A percentile compares a stretch with the other conserved stretches of the same genome.
Conservation (phyloP, 2,329 filamentous ascomycete genomes). For the Fusarium sp. region DNA sequence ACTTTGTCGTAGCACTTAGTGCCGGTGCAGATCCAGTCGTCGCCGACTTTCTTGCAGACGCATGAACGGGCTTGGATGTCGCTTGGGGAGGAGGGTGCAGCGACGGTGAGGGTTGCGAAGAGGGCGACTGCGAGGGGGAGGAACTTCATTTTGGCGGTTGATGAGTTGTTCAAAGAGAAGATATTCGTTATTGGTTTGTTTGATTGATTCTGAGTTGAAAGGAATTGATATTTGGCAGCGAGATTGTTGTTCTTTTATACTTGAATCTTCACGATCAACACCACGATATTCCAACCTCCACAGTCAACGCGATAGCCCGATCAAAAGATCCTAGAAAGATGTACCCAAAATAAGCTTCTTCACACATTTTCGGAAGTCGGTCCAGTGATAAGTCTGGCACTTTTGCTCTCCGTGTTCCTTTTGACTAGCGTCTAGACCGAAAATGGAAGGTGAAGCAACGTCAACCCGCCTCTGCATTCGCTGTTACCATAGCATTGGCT, state of each 20-base stretch:
- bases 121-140: neutral
- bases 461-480: neutral
- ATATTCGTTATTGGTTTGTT: neutral
- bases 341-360: neutral
- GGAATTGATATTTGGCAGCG: fast-evolving
- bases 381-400: slow-evolving; percentile 11
- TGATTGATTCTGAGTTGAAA: neutral
- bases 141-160: slow-evolving; percentile 19
- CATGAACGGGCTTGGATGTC: slow-evolving; percentile 3
- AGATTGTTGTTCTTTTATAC: neutral
- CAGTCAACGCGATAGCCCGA: neutral
- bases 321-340: slow-evolving; percentile 6
- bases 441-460: neutral
- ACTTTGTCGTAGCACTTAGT: neutral
- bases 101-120: slow-evolving; percentile 17
- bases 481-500: neutral
- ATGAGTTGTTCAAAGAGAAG: fast-evolving
- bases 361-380: slow-evolving; percentile 15
- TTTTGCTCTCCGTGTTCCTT: slow-evolving; percentile 4
- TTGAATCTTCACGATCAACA: fast-evolving
- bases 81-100: neutral
- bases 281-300: neutral
- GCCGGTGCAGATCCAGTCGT: slow-evolving; percentile 9
- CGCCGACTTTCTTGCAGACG: neutral
- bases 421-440: neutral